Conservation (phyloP, 495 filamentous ascomycete species). For the Xylaria grammica region DNA sequence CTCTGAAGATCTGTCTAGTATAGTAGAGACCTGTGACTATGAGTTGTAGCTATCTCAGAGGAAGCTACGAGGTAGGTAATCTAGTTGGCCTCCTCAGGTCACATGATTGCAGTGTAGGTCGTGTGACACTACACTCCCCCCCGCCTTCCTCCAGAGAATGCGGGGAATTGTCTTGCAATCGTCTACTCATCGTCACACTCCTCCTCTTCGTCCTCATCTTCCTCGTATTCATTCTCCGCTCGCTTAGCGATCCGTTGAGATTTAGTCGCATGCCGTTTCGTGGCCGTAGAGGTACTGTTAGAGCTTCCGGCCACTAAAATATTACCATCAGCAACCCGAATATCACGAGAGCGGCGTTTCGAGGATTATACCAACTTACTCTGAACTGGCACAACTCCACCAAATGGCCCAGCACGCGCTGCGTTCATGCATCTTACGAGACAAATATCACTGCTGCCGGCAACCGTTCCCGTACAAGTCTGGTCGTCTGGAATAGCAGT, state of each 20-base stretch:
- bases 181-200: neutral
- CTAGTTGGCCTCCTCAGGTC: too few relatives aligned
- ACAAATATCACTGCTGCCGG: conserved; percentile 57
- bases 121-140: too few relatives aligned
- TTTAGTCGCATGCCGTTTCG: conserved; percentile 21
- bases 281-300: conserved; percentile 23
- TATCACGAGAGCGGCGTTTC: neutral
- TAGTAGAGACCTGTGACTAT: neutral
- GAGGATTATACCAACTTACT: conserved; percentile 26
- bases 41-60: too few relatives aligned
- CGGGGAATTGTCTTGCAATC: neutral
- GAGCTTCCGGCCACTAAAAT: conserved; percentile 23
- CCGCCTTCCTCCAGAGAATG: conserved; percentile 1
- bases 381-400: conserved; percentile 60
- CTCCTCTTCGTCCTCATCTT: conserved; percentile 5
- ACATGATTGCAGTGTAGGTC: too few relatives aligned
- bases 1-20: neutral
- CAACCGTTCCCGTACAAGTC: conserved; percentile 58
- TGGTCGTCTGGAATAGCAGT: conserved; percentile 54
- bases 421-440: conserved; percentile 59
- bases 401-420: conserved; percentile 57
- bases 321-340: conserved; percentile 13
- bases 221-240: neutral
- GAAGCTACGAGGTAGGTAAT: too few relatives aligned
- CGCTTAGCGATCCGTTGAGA: conserved; percentile 12